phyloP scores from a whole-genome alignment of 345 rosid species.

The Euphorbia tirucalli region DNA sequence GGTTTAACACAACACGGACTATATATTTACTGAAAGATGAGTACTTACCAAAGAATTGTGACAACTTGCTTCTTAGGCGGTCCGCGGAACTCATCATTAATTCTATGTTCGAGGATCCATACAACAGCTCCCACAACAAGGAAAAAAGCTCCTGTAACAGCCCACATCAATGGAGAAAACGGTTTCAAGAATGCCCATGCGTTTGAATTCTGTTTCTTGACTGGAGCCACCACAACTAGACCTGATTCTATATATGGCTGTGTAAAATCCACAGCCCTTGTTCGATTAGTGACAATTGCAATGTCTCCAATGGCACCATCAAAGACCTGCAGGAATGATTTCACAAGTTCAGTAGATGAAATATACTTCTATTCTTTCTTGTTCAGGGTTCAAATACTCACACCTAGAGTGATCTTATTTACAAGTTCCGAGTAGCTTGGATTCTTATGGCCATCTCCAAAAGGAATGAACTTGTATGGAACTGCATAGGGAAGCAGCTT shows the following conservation, averaged over 20 bases:
- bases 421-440: slow-evolving; percentile 71
- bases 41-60: slow-evolving; percentile 70
- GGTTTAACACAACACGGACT: no score
- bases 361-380: neutral
- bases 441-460: slow-evolving; percentile 78
- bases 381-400: slow-evolving; percentile 39
- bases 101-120: slow-evolving; percentile 91
- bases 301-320: slow-evolving; percentile 85
- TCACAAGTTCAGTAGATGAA: slow-evolving; percentile 9
- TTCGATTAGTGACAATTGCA: slow-evolving; percentile 64
- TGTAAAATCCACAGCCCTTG: slow-evolving; percentile 72
- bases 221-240: slow-evolving; percentile 85
- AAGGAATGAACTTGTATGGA: slow-evolving; percentile 65
- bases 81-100: slow-evolving; percentile 83
- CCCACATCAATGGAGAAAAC: slow-evolving; percentile 83
- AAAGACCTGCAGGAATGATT: slow-evolving; percentile 50
- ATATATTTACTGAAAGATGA: neutral
- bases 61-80: slow-evolving; percentile 69
- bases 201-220: slow-evolving; percentile 53
- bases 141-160: slow-evolving; percentile 63
- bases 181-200: slow-evolving; percentile 83
- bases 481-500: slow-evolving; percentile 63
- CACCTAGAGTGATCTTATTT: slow-evolving; percentile 50
- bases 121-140: slow-evolving; percentile 74
- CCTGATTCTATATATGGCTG: slow-evolving; percentile 91